Evolutionary conservation across 805 yeast species (phyloP).

Genomic region (Pichia eremophila): DNA sequence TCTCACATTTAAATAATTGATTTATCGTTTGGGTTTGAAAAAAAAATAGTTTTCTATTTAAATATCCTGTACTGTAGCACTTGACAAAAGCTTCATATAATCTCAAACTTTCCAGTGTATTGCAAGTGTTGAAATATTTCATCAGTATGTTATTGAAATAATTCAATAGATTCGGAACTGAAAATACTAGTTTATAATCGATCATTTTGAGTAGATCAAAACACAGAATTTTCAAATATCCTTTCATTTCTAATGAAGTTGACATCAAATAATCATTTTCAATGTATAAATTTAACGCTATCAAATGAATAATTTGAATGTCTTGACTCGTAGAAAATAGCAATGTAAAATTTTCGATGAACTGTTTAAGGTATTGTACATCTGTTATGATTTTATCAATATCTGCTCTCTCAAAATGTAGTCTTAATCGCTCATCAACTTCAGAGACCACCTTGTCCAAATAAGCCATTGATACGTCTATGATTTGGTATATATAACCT

Average conservation of each 20-base stretch:
- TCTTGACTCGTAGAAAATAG: not conserved
- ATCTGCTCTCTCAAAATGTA: not conserved
- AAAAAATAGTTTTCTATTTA: not conserved
- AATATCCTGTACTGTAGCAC: not conserved
- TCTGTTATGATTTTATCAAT: not conserved
- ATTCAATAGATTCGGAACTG: not conserved
- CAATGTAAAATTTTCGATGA: not conserved
- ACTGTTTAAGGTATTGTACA: not conserved
- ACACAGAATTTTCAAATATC: not conserved
- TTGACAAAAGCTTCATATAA: constrained; percentile 1
- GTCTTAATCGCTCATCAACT: not conserved
- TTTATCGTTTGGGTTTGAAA: constrained; percentile 7
- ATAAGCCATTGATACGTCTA: too few species aligned
- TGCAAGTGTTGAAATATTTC: not conserved
- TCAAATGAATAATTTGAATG: not conserved
- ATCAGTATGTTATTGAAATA: constrained; percentile 5
- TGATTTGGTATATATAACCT: too few species aligned
- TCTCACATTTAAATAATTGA: constrained; percentile 2
- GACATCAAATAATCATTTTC: not conserved
- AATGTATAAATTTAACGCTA: not conserved
- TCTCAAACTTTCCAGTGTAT: not conserved
- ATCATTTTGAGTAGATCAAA: constrained; percentile 1
- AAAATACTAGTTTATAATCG: not conserved
- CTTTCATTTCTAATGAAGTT: not conserved
- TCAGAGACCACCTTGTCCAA: not conserved